These are phyloP conservation scores for Combretum micranthum DNA, from an alignment of 345 rosid genomes.

Conservation along the genomic window DNA sequence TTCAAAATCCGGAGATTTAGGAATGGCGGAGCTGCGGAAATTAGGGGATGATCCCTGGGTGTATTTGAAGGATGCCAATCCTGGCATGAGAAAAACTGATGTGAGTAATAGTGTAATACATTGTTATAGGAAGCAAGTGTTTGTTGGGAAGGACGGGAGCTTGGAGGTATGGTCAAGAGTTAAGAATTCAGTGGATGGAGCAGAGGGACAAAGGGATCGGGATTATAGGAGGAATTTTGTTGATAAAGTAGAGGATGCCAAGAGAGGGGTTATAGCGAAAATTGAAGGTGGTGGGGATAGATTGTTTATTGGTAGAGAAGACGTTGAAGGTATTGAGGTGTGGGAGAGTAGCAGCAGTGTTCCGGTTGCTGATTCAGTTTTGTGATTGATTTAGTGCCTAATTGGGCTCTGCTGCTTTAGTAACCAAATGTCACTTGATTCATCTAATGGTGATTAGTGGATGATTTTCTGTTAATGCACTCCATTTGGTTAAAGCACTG, in stretches of 20 bases:
- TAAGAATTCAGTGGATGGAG: slow-evolving; percentile 13
- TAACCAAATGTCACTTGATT: too few species aligned
- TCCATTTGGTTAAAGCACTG: too few species aligned
- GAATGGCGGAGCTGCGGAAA: slow-evolving; percentile 71
- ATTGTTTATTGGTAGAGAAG: slow-evolving; percentile 64
- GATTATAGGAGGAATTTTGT: slow-evolving; percentile 63
- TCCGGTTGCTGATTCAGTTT: slow-evolving; percentile 14
- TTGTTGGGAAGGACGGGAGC: slow-evolving; percentile 63
- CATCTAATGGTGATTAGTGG: too few species aligned
- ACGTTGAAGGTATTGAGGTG: slow-evolving; percentile 78
- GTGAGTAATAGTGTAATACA: slow-evolving; percentile 34
- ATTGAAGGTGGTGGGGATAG: slow-evolving; percentile 84
- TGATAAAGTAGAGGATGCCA: slow-evolving; percentile 53
- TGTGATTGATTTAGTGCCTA: background rate
- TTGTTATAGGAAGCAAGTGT: slow-evolving; percentile 69
- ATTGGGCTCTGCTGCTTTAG: too few species aligned
- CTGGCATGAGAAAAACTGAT: slow-evolving; percentile 28
- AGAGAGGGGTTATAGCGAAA: slow-evolving; percentile 57
- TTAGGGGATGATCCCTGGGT: slow-evolving; percentile 68
- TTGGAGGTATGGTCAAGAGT: slow-evolving; percentile 84
- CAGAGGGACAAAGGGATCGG: slow-evolving; percentile 7
- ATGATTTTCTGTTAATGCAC: too few species aligned
- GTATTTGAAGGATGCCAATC: slow-evolving; percentile 56
- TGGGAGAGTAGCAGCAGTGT: slow-evolving; percentile 68
- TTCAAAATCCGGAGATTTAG: slow-evolving; percentile 83